Base-by-base conservation (phyloP, 495 filamentous ascomycete species). In the Podospora didyma region DNA sequence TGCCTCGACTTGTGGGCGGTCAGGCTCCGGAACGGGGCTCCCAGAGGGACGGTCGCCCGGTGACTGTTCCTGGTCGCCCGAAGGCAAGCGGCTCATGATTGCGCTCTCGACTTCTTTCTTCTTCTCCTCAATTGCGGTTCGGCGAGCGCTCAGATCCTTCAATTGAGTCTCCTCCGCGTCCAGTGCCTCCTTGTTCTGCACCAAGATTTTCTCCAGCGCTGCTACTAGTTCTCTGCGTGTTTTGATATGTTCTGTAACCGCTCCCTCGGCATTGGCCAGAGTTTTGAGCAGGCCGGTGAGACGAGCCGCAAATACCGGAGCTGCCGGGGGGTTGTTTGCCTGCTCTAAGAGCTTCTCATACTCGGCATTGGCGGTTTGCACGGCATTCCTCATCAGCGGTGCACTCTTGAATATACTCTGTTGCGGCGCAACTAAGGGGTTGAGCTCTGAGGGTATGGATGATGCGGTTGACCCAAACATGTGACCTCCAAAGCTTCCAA, bases 271-370 rank as follows among this genome's bases (percentile, higher is more conserved):
- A 53, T 83, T 90, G 34, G 92, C 90, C 16, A 99, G 81, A 2
- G 82, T 85, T 73, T 94, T 96, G 49, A 97, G 78, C 7, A 99
- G 76, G 3, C 89, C 85, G 59, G 86, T 90, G 19, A 98, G 86
- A 16, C 91, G 87, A 24, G 95, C 95, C 2, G 94, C 94, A 66
- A 95, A 88, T 10, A 97, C 92, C 1, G 94, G 92, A 9, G 92
- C 85, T 0, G 89, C 82, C 5, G 92, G 90, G 7, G 82, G 66
- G 2, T 80, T 74, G 7, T 78, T 79, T 39, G 75, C 72, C 2
- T 89, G 80, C 57, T 93, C 89, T 34, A 84, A 82, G 62, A 94
- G 75, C 68, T 89, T 96, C 23, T 87, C 83, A 64, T 89, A 96
- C 57, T 97, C 92, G 44, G 80, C 72, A 46, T 86, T 87, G 47